phyloP scores from a whole-genome alignment of 2,329 filamentous ascomycete genomes.

The Neonectria ditissima region DNA sequence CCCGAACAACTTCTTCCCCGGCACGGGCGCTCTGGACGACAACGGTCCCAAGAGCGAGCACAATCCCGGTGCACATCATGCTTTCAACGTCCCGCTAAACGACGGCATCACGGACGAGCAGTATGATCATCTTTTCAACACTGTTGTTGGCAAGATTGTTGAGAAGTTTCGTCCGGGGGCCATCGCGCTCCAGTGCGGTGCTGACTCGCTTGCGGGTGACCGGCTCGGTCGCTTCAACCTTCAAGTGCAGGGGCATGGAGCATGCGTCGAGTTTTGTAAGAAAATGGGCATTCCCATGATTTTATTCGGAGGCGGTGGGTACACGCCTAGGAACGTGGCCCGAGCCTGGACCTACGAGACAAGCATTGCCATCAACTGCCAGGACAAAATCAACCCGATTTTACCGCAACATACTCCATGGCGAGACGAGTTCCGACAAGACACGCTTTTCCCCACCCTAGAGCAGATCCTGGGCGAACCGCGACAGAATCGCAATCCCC shows the following conservation, averaged over 20 bases:
- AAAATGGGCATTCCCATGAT: constrained; percentile 83
- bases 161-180: constrained; percentile 88
- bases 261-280: constrained; percentile 92
- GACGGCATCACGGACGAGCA: constrained; percentile 93
- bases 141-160: constrained; percentile 81
- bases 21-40: constrained; percentile 87
- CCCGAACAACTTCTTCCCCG: constrained; percentile 84
- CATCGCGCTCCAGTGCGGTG: constrained; percentile 95
- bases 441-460: constrained; percentile 90
- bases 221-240: constrained; percentile 95
- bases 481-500: constrained; percentile 81
- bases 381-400: constrained; percentile 75
- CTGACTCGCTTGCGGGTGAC: constrained; percentile 93
- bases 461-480: constrained; percentile 76
- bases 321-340: constrained; percentile 96
- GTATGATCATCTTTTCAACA: constrained; percentile 87
- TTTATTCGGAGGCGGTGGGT: constrained; percentile 93
- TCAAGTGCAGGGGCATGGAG: constrained; percentile 93
- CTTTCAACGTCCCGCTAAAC: constrained; percentile 89
- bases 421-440: constrained; percentile 87
- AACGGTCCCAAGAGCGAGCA: constrained; percentile 85
- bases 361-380: constrained; percentile 83
- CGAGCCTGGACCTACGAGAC: constrained; percentile 98
- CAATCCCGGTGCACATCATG: constrained; percentile 89
- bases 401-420: constrained; percentile 87